Conservation (phyloP, 176 grass and related monocot genomes). For the Canna indica region DNA sequence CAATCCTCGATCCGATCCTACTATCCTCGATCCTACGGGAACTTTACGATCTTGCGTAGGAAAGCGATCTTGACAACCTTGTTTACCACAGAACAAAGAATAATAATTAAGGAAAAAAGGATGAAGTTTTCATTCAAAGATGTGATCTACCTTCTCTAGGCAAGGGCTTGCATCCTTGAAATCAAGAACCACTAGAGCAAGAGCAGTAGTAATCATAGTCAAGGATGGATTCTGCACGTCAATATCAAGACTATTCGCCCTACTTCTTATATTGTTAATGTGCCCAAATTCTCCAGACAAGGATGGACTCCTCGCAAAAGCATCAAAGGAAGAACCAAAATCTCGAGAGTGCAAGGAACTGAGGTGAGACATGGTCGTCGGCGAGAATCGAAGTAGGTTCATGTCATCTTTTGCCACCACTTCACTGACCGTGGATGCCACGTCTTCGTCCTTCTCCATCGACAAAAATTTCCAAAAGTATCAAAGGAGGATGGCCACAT, state of each 20-base stretch:
- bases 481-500: constrained; percentile 5
- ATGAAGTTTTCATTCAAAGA: not conserved
- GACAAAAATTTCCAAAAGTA: constrained; percentile 11
- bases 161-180: constrained; percentile 13
- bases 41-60: too few relatives aligned
- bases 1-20: too few relatives aligned
- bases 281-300: not conserved
- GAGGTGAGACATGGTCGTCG: constrained; percentile 10
- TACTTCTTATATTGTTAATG: not conserved
- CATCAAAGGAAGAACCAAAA: not conserved
- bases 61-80: too few relatives aligned
- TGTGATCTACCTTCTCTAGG: constrained; percentile 6
- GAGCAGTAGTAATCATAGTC: constrained; percentile 4
- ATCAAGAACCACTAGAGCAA: constrained; percentile 5
- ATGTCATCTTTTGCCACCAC: constrained; percentile 4
- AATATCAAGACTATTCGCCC: not conserved
- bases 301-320: not conserved
- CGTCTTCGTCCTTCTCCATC: constrained; percentile 9
- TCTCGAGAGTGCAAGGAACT: not conserved
- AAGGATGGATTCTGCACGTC: not conserved
- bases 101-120: not conserved
- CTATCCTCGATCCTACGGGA: too few relatives aligned
- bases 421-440: not conserved
- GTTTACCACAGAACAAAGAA: not conserved
- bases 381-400: constrained; percentile 2